These are phyloP conservation scores for Arthrinium phaeospermum DNA, from an alignment of 2,329 filamentous ascomycete species.

Conservation along the genomic window DNA sequence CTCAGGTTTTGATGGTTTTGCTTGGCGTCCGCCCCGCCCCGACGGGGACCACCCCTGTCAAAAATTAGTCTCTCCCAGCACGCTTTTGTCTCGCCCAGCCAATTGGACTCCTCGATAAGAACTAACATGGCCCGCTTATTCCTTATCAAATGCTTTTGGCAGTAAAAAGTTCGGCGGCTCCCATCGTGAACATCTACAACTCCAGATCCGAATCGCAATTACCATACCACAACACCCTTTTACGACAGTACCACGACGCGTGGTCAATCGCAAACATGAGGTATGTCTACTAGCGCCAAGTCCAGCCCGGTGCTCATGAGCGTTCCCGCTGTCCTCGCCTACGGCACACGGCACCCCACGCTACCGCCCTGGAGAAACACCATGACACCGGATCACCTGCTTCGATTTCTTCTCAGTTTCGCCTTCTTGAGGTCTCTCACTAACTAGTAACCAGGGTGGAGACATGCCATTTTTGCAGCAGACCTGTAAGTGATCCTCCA, in stretches of 20 bases:
- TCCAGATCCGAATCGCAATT: neutral
- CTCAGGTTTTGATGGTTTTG: neutral
- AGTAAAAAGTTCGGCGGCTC: neutral
- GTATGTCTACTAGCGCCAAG: neutral
- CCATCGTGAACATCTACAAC: neutral
- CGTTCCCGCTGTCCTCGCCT: too few species aligned
- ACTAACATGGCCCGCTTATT: neutral
- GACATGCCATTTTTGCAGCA: conserved; percentile 74
- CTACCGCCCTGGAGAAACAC: too few species aligned
- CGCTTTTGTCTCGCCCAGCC: neutral
- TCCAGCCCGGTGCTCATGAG: neutral
- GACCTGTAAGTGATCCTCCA: conserved; percentile 49
- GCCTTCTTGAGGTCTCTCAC: neutral
- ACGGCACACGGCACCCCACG: too few species aligned
- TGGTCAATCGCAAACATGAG: conserved; percentile 10
- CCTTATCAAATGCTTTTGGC: neutral
- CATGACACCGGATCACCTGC: too few species aligned
- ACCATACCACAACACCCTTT: neutral
- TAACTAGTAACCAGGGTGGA: conserved; percentile 52
- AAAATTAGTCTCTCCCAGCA: neutral
- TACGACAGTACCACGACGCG: neutral
- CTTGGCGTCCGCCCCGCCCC: neutral
- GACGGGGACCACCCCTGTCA: neutral
- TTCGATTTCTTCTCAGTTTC: too few species aligned
- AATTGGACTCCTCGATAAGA: neutral